Percentiles rank a stretch among this genome's conserved stretches.
Evolutionary conservation across 371 early-diverging fungal species (phyloP).

Genomic region (Ecytonucleospora hepatopenaei): DNA sequence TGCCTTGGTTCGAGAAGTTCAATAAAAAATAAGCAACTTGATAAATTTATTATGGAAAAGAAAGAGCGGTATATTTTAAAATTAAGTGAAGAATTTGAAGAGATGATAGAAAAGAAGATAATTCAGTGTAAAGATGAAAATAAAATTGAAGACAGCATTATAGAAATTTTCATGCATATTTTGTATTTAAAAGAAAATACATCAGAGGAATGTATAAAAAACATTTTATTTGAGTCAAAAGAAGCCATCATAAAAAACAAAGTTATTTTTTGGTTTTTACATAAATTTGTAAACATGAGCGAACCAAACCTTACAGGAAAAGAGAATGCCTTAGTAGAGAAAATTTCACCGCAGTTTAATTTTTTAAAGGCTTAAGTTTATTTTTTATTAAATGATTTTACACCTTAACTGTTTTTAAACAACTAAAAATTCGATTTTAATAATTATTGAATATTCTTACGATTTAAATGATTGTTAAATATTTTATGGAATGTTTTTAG

Average conservation of each 20-base stretch:
- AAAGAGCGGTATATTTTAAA: constrained; percentile 12
- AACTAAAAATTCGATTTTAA: too few relatives aligned
- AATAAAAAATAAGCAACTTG: constrained; percentile 4
- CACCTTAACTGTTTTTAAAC: too few relatives aligned
- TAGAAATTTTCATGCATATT: constrained; percentile 26
- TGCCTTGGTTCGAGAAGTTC: constrained; percentile 16
- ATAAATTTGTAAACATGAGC: background rate
- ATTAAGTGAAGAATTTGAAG: constrained; percentile 11
- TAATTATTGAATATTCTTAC: too few relatives aligned
- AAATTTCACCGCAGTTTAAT: constrained; percentile 1
- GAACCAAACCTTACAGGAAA: background rate
- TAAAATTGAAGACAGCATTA: background rate
- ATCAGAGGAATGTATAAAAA: constrained; percentile 11
- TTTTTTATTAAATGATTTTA: background rate
- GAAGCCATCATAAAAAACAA: constrained; percentile 2
- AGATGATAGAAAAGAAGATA: constrained; percentile 9
- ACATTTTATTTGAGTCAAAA: constrained; percentile 22
- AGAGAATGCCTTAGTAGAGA: background rate
- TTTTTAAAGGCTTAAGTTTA: constrained; percentile 6
- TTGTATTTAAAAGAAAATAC: constrained; percentile 14
- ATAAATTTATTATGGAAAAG: background rate
- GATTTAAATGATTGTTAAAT: too few relatives aligned
- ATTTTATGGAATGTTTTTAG: too few relatives aligned
- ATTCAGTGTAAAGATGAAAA: constrained; percentile 3
- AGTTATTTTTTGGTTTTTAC: constrained; percentile 5